Percentiles rank a stretch among this genome's conserved stretches.
Conservation (phyloP, 2,329 filamentous ascomycete species). For the Alternaria solani region DNA sequence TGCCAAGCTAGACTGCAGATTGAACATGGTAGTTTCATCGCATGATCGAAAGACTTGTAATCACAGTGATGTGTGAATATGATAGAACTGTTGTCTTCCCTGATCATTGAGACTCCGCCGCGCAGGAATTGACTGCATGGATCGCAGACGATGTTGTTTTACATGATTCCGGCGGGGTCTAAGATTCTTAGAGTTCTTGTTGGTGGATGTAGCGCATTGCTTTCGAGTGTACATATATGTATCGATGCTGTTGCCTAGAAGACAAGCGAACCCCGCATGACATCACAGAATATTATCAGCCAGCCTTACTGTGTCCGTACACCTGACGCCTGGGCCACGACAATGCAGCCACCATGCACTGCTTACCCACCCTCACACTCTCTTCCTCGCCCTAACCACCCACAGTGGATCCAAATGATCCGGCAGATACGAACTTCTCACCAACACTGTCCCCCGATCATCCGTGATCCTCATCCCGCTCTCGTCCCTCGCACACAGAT, state of each 20-base stretch:
- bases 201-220: too few species aligned
- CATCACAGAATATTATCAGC: too few species aligned
- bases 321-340: too few species aligned
- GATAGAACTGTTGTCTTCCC: fast-evolving
- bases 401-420: conserved; percentile 39
- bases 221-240: too few species aligned
- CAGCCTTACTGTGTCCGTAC: too few species aligned
- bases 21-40: neutral
- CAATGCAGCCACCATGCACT: too few species aligned
- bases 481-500: conserved; percentile 55
- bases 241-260: too few species aligned
- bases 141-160: neutral
- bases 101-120: neutral
- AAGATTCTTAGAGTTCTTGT: too few species aligned
- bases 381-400: conserved; percentile 36
- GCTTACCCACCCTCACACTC: neutral
- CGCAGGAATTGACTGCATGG: neutral
- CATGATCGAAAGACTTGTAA: neutral
- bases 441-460: conserved; percentile 28
- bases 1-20: too few species aligned
- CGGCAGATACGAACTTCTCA: conserved; percentile 19
- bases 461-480: conserved; percentile 31
- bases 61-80: neutral
- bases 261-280: too few species aligned
- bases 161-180: neutral